Percentiles rank a stretch among this genome's conserved stretches.
Conservation (phyloP, 805 yeast species). For the Wickerhamiella siamensis region DNA sequence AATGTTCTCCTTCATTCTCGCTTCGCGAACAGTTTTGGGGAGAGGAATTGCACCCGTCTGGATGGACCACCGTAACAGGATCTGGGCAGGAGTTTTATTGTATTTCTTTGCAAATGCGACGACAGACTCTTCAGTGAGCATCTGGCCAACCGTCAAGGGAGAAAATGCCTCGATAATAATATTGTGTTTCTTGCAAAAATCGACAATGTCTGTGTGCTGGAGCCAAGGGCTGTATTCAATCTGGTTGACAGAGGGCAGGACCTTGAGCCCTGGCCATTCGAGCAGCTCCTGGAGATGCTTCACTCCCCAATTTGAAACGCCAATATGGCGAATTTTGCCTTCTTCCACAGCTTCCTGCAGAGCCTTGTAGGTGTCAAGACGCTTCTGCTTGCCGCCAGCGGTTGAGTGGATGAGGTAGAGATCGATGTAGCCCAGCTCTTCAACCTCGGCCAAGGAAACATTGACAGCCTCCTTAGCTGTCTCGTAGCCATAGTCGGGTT, state of each 20-base stretch:
- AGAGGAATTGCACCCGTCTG: slow-evolving; percentile 46
- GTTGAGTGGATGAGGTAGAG: slow-evolving; percentile 50
- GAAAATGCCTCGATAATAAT: slow-evolving; percentile 63
- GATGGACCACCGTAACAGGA: slow-evolving; percentile 36
- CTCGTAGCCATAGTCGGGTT: slow-evolving; percentile 38
- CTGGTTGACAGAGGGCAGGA: slow-evolving; percentile 62
- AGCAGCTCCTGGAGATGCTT: slow-evolving; percentile 40
- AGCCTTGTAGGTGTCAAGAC: slow-evolving; percentile 29
- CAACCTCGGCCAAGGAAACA: slow-evolving; percentile 37
- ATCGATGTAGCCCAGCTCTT: slow-evolving; percentile 49
- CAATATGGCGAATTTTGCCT: slow-evolving; percentile 39
- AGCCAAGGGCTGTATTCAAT: slow-evolving; percentile 84
- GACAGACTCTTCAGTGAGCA: slow-evolving; percentile 25
- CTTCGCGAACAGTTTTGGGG: slow-evolving; percentile 49
- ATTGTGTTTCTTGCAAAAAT: slow-evolving; percentile 40
- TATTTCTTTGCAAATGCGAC: slow-evolving; percentile 28
- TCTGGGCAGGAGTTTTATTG: slow-evolving; percentile 30
- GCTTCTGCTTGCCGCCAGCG: slow-evolving; percentile 12
- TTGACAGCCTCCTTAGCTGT: slow-evolving; percentile 45
- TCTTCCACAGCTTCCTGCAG: slow-evolving; percentile 34
- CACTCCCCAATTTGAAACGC: slow-evolving; percentile 50
- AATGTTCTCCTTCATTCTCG: slow-evolving; percentile 42
- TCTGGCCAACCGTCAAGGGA: slow-evolving; percentile 60
- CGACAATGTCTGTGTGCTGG: slow-evolving; percentile 34
- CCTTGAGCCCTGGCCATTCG: slow-evolving; percentile 20